Evolutionary conservation across 1,284 basidiomycete species (phyloP), one percentile per base, ranked within the genome.

Genomic region (Sporisorium reilianum): DNA sequence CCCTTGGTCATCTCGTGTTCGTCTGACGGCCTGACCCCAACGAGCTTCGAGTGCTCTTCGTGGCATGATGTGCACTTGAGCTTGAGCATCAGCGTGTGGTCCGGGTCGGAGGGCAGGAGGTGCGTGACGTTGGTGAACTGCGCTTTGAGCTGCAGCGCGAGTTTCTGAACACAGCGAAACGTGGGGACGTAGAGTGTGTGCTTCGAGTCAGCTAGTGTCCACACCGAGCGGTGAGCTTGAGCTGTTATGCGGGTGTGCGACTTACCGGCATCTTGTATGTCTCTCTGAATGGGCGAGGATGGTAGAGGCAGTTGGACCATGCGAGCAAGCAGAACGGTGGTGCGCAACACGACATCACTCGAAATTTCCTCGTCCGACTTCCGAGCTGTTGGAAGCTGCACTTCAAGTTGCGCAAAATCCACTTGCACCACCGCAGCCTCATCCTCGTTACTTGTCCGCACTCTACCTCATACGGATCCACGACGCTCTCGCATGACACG

Each of bases 31-130:
- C 70, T 71, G 25, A 84, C 56, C 2, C 78, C 75, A 2, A 84
- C 80, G 2, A 69, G 28, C 30, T 82, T 83, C 25, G 78, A 50
- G 42, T 84, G 83, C 22, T 55, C 58, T 55, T 84, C 83, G 41
- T 82, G 82, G 51, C 83, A 84, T 8, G 75, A 77, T 5, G 74
- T 80, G 66, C 83, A 84, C 66, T 83, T 81, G 28, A 78, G 61
- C 12, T 46, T 54, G 22, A 81, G 41, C 66, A 84, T 75, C 2
- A 84, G 56, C 6, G 70, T 71, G 50, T 77, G 64, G 32, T 83
- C 80, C n/a, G 74, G 76, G 41, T 77, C 75, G 6, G 64, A 38
- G 5, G 83, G 83, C 10, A 64, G 59, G 9, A 84, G 73, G 0
- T 45, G 46, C 5, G 70, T 80, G 16, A 84, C 83, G 50, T 75